Percentiles rank a stretch among this genome's conserved stretches.
These are phyloP conservation scores for Bacterosira constricta DNA, from an alignment of 108 stramenopile genomes.

Conservation along the genomic window DNA sequence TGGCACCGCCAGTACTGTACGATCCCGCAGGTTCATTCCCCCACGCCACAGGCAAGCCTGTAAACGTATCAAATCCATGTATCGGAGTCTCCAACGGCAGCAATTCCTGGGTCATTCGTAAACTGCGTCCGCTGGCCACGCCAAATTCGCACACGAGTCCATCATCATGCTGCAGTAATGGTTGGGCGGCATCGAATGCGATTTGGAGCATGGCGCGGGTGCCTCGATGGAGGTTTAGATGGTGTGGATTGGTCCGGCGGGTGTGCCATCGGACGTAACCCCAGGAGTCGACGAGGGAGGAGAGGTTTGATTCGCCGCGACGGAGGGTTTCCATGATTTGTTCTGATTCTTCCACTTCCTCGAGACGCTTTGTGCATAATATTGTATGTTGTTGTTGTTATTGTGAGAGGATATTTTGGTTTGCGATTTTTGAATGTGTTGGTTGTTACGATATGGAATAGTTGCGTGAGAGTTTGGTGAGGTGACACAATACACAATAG, in stretches of 20 bases:
- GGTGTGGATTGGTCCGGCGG: constrained; percentile 45
- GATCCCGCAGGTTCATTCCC: constrained; percentile 76
- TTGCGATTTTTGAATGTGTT: too few relatives aligned
- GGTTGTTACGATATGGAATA: too few relatives aligned
- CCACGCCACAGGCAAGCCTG: constrained; percentile 87
- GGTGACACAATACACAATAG: too few relatives aligned
- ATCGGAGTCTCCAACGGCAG: constrained; percentile 68
- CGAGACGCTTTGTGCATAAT: constrained; percentile 47
- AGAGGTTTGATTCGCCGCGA: constrained; percentile 60
- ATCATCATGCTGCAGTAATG: constrained; percentile 63
- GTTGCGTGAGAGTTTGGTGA: too few relatives aligned
- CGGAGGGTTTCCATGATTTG: constrained; percentile 70
- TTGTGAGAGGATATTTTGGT: not conserved
- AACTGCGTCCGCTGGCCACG: constrained; percentile 74
- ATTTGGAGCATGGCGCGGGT: constrained; percentile 85
- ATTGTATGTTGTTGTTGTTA: not conserved
- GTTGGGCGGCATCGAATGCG: constrained; percentile 76
- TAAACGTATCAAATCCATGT: constrained; percentile 92
- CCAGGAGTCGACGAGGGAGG: constrained; percentile 85
- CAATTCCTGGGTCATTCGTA: constrained; percentile 86
- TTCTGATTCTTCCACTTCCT: constrained; percentile 70
- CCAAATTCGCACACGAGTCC: constrained; percentile 90
- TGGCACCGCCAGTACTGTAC: constrained; percentile 78
- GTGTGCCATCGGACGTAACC: constrained; percentile 91
- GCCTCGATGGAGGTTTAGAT: constrained; percentile 77